Base-by-base conservation (phyloP, 768 basidiomycete genomes). In the Collybiopsis confluens region DNA sequence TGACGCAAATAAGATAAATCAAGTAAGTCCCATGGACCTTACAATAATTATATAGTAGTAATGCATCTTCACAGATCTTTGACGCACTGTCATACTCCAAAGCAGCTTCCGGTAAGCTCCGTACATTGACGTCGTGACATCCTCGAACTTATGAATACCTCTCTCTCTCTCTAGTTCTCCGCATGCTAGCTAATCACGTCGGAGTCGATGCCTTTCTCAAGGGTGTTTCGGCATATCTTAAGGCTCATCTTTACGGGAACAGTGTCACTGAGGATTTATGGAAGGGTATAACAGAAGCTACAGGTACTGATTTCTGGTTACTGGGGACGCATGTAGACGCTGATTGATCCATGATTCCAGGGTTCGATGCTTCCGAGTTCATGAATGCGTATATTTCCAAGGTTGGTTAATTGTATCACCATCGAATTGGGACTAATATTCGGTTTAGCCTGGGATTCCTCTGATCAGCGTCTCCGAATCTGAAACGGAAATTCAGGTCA, bases 311-410 rank as follows among this genome's bases (percentile, higher is more conserved):
- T 8, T 63, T 24, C 40, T 24, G 33, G 35, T 15, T 41, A 30
- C 23, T 13, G 6, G n/a, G n/a, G n/a, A n/a, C n/a, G n/a, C 24
- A 42, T 10, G 30, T 21, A 24, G 20, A 18, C 47, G 28, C 26
- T 23, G 16, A 23, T 23, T 28, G 46, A 27, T 15, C 5, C 11
- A 11, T 26, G 37, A 1, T 40, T 15, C 3, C 18, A 82, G 82
- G 79, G 7, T 64, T 85, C 20, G 84, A 97, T 59, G 78, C 95
- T 35, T 76, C 86, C 2, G 75, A 76, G 45, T 76, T 98, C 61
- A 94, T 98, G 90, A 82, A 90, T 55, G 88, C 87, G 65, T 99
- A 95, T 96, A 87, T 92, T 36, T 79, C 82, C 50, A 89, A 92
- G 76, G 86, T 83, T 28, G 5, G 61, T 50, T 28, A 23, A 28